Base-by-base conservation (phyloP, 441 rosid species). In the Adansonia gregorii region DNA sequence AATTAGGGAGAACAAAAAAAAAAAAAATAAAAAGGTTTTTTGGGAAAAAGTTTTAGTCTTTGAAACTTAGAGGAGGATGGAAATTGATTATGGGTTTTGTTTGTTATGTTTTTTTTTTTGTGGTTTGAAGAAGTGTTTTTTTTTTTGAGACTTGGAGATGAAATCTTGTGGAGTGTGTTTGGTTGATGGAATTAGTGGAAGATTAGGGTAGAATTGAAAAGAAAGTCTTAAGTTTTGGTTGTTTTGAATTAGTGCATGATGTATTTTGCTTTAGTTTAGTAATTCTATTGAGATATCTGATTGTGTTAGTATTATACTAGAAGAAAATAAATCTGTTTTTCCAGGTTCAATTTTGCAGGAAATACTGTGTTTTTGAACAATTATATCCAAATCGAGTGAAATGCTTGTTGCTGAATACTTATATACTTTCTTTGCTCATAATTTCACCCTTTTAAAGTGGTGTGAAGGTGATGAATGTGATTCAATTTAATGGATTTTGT, bases 131-230 rank as follows among this genome's bases (percentile, higher is more conserved):
- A n/a, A n/a, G n/a, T n/a, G n/a, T 60, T 41, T 61, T 59, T 31
- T 22, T 20, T 63, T 1, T 35, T 12, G 9, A 4, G 1, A 11
- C 5, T 12, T 12, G 7, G 31, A 11, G 55, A 19, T 46, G 56
- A 22, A 20, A 20, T 22, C 22, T 67, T 67, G 52, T 31, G 14
- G 19, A 63, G 45, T 61, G 2, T 67, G 31, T 55, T 55, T 48
- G 43, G 48, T 58, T 19, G 75, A 27, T 39, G 56, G 10, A 60
- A 75, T 59, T 79, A 43, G 27, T 45, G 71, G 12, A 17, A 73
- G 61, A 8, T 4, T 54, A 12, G 64, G 27, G 6, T 24, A 54
- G 2, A 51, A 14, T 24, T 74, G 45, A 6, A 14, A 35, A 31
- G 67, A 12, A 27, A 27, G 67, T 63, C 31, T 12, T 24, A 27